Evolutionary conservation across 1,284 basidiomycete species (phyloP).

Genomic region (Cutaneotrichosporon sp.): DNA sequence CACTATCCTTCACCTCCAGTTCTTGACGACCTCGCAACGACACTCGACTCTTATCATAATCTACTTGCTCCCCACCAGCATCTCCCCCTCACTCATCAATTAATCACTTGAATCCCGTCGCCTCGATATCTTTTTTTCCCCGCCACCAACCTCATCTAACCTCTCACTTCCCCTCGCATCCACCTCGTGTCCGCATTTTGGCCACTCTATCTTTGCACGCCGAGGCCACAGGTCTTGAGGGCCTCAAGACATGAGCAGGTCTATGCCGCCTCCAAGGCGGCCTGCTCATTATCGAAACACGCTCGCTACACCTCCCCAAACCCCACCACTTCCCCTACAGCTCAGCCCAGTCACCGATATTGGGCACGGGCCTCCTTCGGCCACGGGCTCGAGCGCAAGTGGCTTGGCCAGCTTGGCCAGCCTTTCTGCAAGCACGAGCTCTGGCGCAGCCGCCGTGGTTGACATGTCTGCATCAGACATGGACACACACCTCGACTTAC

Average conservation of each 20-base stretch:
- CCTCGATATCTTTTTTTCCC: neutral
- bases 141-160: neutral
- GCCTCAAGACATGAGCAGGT: conserved; percentile 13
- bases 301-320: conserved; percentile 1
- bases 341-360: conserved; percentile 9
- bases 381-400: conserved; percentile 24
- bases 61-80: neutral
- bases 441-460: conserved; percentile 14
- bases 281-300: conserved; percentile 5
- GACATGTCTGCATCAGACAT: conserved; percentile 24
- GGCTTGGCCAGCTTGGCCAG: conserved; percentile 10
- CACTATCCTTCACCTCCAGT: neutral
- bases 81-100: neutral
- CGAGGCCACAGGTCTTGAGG: conserved; percentile 11
- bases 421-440: conserved; percentile 14
- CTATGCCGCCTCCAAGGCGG: conserved; percentile 16
- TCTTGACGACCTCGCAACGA: neutral
- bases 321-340: conserved; percentile 9
- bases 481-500: conserved; percentile 23
- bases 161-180: neutral
- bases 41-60: neutral
- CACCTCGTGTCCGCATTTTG: neutral
- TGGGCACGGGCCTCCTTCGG: conserved; percentile 18
- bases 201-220: conserved; percentile 3
- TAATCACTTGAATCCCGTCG: neutral